phyloP scores from a whole-genome alignment of 768 basidiomycete species.

The Psilocybe cubensis region DNA sequence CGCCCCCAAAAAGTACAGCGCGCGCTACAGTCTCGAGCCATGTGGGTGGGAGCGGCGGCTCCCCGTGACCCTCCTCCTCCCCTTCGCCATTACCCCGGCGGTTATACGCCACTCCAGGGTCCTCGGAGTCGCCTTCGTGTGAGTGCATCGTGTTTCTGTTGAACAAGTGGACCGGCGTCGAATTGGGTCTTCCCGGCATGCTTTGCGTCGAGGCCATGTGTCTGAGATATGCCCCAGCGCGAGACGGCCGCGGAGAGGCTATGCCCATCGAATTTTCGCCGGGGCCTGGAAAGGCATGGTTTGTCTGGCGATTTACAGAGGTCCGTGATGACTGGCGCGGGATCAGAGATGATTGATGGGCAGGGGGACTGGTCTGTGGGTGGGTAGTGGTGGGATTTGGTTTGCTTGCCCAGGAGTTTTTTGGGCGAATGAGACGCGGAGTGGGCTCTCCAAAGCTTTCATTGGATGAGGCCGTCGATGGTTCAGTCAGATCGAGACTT shows the following conservation, averaged over 20 bases:
- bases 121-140: constrained; percentile 33
- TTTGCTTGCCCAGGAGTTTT: constrained; percentile 6
- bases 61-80: constrained; percentile 29
- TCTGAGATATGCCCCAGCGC: constrained; percentile 70
- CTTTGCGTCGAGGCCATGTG: constrained; percentile 69
- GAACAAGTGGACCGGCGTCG: constrained; percentile 23
- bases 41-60: constrained; percentile 57
- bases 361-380: not conserved
- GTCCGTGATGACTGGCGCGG: constrained; percentile 21
- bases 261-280: constrained; percentile 19
- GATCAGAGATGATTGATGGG: constrained; percentile 15
- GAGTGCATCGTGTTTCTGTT: constrained; percentile 26
- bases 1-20: constrained; percentile 60
- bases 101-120: constrained; percentile 10
- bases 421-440: constrained; percentile 17
- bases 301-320: constrained; percentile 29
- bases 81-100: constrained; percentile 31
- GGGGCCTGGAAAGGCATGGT: constrained; percentile 17
- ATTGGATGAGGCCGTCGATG: constrained; percentile 35
- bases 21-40: constrained; percentile 76
- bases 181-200: constrained; percentile 40
- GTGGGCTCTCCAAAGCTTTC: constrained; percentile 35
- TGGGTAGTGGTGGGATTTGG: not conserved
- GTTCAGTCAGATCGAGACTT: constrained; percentile 24
- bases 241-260: constrained; percentile 44